Conservation (phyloP, 2,329 filamentous ascomycete species). For the Cytospora paraplurivora region DNA sequence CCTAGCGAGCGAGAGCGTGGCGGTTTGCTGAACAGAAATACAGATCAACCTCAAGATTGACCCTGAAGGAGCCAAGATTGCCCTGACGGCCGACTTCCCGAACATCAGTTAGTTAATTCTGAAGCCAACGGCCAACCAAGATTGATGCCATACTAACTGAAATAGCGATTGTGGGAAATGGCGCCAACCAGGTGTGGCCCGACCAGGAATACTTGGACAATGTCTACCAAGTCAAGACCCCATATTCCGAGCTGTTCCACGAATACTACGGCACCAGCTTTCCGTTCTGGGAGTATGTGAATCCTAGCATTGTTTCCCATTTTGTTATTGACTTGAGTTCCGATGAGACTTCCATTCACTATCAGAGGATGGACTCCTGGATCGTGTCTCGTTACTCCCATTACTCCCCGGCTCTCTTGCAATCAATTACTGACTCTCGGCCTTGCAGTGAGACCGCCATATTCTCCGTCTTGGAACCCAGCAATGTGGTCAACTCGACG, state of each 20-base stretch:
- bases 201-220: constrained; percentile 38
- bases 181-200: constrained; percentile 49
- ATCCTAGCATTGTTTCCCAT: too few species aligned
- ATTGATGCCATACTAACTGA: background rate
- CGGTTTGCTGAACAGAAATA: background rate
- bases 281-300: constrained; percentile 32
- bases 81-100: constrained; percentile 49
- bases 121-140: background rate
- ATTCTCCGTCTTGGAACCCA: constrained; percentile 29
- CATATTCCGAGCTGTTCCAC: constrained; percentile 30
- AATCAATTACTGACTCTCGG: too few species aligned
- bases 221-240: constrained; percentile 29
- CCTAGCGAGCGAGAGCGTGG: constrained; percentile 31
- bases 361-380: too few species aligned
- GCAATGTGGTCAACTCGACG: constrained; percentile 31
- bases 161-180: constrained; percentile 42
- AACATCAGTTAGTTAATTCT: constrained; percentile 38
- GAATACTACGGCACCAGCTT: constrained; percentile 26
- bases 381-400: too few species aligned
- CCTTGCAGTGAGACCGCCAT: constrained; percentile 29
- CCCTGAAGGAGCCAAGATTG: constrained; percentile 52
- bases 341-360: too few species aligned
- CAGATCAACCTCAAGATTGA: constrained; percentile 55
- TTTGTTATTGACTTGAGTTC: too few species aligned
- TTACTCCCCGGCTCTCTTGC: too few species aligned